These are phyloP conservation scores for Plasmodium knowlesi DNA, from an alignment of 169 alveolate species.

Conservation along the genomic window DNA sequence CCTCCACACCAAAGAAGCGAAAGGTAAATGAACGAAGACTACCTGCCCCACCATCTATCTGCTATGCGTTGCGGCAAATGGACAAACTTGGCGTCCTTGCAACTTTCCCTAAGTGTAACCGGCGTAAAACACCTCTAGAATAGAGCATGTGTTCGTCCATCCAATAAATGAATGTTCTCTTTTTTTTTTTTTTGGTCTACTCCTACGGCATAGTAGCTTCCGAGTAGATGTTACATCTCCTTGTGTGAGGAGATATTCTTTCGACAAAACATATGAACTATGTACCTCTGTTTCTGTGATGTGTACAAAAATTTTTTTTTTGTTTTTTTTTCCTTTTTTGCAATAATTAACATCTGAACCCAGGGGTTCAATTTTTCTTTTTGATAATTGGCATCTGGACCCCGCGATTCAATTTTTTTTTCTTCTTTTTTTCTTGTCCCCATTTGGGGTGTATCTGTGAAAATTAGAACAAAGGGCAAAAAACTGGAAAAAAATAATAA, in stretches of 20 bases:
- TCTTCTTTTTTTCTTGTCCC: neutral
- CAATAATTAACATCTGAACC: no score
- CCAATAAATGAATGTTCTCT: neutral
- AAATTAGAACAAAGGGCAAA: no score
- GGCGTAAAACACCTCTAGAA: neutral
- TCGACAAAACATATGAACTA: neutral
- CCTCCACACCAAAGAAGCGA: neutral
- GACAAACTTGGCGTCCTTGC: neutral
- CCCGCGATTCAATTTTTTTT: neutral
- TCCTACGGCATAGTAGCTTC: neutral
- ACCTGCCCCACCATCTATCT: neutral
- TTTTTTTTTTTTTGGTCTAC: neutral
- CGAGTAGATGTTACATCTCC: neutral
- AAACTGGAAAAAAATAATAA: no score
- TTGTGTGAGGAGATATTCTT: neutral
- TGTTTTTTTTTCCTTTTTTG: no score
- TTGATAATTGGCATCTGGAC: no score
- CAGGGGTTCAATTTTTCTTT: neutral
- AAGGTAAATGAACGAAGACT: neutral
- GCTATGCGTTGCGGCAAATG: neutral
- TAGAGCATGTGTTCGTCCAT: neutral
- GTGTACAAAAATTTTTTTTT: neutral
- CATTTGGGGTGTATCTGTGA: neutral
- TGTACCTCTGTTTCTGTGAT: neutral
- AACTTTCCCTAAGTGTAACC: neutral